A percentile compares a stretch with the other conserved stretches of the same genome.
These are phyloP conservation scores for Brasilioporus rufonigricans DNA, from an alignment of 768 basidiomycete species.

Conservation along the genomic window DNA sequence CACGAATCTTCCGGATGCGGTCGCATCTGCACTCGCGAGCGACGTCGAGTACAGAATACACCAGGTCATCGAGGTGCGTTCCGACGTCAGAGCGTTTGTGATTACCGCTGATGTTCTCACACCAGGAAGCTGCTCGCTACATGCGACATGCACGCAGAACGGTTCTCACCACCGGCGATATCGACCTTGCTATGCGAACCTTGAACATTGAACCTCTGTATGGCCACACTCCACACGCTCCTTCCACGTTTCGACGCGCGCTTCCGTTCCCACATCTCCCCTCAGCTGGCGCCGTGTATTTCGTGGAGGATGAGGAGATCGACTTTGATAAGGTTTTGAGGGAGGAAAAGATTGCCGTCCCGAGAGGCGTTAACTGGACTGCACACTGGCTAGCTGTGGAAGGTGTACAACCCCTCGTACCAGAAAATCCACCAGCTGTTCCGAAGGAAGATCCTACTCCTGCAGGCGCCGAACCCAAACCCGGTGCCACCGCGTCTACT, in stretches of 20 bases:
- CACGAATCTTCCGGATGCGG: constrained; percentile 66
- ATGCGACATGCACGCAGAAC: constrained; percentile 93
- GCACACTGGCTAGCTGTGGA: constrained; percentile 99
- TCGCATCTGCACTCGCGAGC: constrained; percentile 84
- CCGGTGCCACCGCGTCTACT: constrained; percentile 19
- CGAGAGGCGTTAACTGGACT: constrained; percentile 80
- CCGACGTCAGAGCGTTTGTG: neutral
- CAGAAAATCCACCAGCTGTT: constrained; percentile 89
- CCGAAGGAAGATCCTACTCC: constrained; percentile 49
- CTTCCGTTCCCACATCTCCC: constrained; percentile 43
- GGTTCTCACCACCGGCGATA: constrained; percentile 85
- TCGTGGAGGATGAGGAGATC: constrained; percentile 95
- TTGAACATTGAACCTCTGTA: constrained; percentile 96
- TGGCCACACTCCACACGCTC: constrained; percentile 43
- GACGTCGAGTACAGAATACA: constrained; percentile 97
- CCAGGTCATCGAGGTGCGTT: constrained; percentile 83
- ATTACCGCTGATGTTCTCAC: neutral
- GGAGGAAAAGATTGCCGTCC: constrained; percentile 80
- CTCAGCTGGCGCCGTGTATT: constrained; percentile 75
- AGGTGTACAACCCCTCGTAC: constrained; percentile 94
- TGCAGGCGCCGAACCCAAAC: constrained; percentile 27
- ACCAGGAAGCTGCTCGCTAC: constrained; percentile 87
- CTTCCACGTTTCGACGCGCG: constrained; percentile 41
- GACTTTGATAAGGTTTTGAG: constrained; percentile 91
- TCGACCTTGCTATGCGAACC: constrained; percentile 90